phyloP scores from a whole-genome alignment of 2,329 filamentous ascomycete species.

The Neofusicoccum parvum region DNA sequence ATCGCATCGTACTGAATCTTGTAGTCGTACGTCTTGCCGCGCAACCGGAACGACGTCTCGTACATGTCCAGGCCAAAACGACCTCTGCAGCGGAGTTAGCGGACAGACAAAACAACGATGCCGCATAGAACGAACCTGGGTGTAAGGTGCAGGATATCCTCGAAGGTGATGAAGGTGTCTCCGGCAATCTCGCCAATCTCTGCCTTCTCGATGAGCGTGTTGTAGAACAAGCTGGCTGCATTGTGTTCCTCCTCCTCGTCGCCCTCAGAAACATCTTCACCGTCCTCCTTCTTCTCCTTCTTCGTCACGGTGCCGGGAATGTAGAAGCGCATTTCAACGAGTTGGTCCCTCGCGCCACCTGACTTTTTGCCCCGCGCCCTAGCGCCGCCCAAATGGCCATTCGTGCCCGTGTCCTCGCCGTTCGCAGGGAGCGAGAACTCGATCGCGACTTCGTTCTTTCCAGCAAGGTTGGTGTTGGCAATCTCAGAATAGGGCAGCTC shows the following conservation, averaged over 20 bases:
- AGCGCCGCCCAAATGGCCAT: constrained; percentile 73
- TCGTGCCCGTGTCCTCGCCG: constrained; percentile 70
- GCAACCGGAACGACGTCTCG: constrained; percentile 92
- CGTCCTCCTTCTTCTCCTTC: constrained; percentile 70
- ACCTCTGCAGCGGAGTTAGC: constrained; percentile 64
- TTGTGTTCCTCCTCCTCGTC: constrained; percentile 83
- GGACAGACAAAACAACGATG: constrained; percentile 10
- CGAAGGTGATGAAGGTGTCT: constrained; percentile 95
- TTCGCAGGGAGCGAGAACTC: constrained; percentile 82
- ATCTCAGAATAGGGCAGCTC: constrained; percentile 97
- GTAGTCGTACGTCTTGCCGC: constrained; percentile 99
- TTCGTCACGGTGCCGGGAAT: constrained; percentile 83
- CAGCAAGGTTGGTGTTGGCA: constrained; percentile 94
- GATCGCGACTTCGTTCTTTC: constrained; percentile 95
- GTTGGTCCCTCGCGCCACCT: constrained; percentile 83
- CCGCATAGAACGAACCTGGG: constrained; percentile 64
- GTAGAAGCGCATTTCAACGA: constrained; percentile 99
- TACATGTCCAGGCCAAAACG: constrained; percentile 99
- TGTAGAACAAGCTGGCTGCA: constrained; percentile 95
- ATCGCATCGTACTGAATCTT: constrained; percentile 98
- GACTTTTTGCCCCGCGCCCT: constrained; percentile 82
- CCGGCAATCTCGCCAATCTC: constrained; percentile 99
- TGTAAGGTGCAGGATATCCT: constrained; percentile 95
- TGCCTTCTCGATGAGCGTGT: constrained; percentile 96
- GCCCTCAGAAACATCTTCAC: constrained; percentile 61